phyloP scores from a whole-genome alignment of 768 basidiomycete species.

The Boletus tomentosulus region DNA sequence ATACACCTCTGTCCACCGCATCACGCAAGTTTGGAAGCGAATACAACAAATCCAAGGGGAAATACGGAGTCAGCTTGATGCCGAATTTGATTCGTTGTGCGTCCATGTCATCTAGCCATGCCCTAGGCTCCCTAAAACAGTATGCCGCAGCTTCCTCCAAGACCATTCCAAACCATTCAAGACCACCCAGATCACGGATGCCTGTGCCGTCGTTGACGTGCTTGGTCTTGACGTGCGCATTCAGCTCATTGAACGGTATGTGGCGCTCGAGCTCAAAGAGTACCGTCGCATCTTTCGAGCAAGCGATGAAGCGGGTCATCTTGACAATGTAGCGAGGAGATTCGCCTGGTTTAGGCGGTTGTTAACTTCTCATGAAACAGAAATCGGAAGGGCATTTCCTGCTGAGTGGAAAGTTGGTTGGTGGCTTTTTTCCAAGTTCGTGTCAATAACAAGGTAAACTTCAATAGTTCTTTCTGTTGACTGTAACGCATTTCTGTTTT shows the following conservation, averaged over 20 bases:
- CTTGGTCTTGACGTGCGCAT: slow-evolving; percentile 79
- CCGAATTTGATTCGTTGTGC: slow-evolving; percentile 90
- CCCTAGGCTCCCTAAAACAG: background rate
- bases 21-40: slow-evolving; percentile 73
- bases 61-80: slow-evolving; percentile 74
- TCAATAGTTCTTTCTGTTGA: background rate
- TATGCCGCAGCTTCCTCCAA: slow-evolving; percentile 65
- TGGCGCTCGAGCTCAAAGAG: slow-evolving; percentile 86
- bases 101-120: slow-evolving; percentile 28
- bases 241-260: slow-evolving; percentile 84
- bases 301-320: slow-evolving; percentile 90
- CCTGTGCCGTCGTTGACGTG: slow-evolving; percentile 86
- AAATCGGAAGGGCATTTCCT: slow-evolving; percentile 82
- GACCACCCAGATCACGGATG: slow-evolving; percentile 65
- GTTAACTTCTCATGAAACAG: slow-evolving; percentile 81
- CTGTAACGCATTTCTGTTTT: background rate
- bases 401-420: slow-evolving; percentile 82
- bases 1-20: slow-evolving; percentile 69
- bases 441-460: slow-evolving; percentile 80
- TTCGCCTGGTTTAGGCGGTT: slow-evolving; percentile 94
- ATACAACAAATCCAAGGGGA: slow-evolving; percentile 82
- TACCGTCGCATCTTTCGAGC: slow-evolving; percentile 94
- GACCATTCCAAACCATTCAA: slow-evolving; percentile 67
- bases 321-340: slow-evolving; percentile 89
- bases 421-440: slow-evolving; percentile 77